Evolutionary conservation across 192 early-diverging fungal species (phyloP), one percentile per base, ranked within the genome.

Genomic region (Backusella australiensis): DNA sequence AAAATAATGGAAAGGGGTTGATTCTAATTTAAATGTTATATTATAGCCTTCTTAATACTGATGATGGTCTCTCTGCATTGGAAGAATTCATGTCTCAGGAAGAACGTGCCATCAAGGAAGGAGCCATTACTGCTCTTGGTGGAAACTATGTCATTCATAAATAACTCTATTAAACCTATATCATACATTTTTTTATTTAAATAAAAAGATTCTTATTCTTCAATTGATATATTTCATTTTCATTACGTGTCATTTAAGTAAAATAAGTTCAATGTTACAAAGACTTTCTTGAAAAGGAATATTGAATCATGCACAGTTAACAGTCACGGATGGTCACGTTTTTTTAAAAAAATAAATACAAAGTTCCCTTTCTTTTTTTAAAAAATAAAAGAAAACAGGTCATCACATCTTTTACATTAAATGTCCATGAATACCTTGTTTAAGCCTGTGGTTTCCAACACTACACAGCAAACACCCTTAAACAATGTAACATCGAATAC

Each of bases 1-100:
- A 23, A 32, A 29, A 0, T n/a, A 17, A 71, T 39, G 1, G 23
- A 71, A 69, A 39, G 38, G 3, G 21, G 1, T 26, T 7, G 26
- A 8, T 34, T 44, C 19, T 35, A 67, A 67, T 19, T 29, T n/a
- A 34, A 15, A 42, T 71, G 1, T 6, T 39, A 39, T 39, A 39
- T 39, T 11, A 39, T 39, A 39, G 69, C 4, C 41, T 71, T 32
- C 5, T 36, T 29, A 26, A 71, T 1, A 71, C 38, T 46, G 41
- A 46, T 39, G 8, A 42, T 1, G 36, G 23, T 17, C 7, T 44
- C 4, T n/a, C 69, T 14, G 29, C 41, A 11, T 29, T 71, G 8
- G n/a, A 41, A 46, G 69, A 71, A 42, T 49, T 71, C 26, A 23
- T 39, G 7, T 19, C 34, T 9, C 69, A 71, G 46, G 69, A 71